Conservation (phyloP, 2,329 filamentous ascomycete genomes). For the Epichloe baconii region DNA sequence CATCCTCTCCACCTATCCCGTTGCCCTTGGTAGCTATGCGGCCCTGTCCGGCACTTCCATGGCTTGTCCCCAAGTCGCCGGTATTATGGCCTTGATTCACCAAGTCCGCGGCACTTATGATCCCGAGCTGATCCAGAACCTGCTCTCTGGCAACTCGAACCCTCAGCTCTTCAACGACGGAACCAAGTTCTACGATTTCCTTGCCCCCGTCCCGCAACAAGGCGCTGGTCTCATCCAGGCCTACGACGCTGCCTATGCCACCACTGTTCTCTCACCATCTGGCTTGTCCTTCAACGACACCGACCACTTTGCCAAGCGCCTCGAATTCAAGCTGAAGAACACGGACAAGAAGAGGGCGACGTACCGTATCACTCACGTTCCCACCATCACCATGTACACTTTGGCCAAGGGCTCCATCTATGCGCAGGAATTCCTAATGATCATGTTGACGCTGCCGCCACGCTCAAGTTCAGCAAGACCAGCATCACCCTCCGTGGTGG, state of each 20-base stretch:
- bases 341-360: slow-evolving; percentile 32
- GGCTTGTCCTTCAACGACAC: slow-evolving; percentile 53
- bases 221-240: slow-evolving; percentile 48
- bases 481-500: slow-evolving; percentile 3
- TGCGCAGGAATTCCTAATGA: slow-evolving; percentile 31
- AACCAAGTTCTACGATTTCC: slow-evolving; percentile 19
- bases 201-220: slow-evolving; percentile 46
- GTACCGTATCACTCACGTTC: slow-evolving; percentile 37
- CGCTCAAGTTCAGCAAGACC: slow-evolving; percentile 7
- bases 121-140: slow-evolving; percentile 34
- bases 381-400: slow-evolving; percentile 41
- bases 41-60: slow-evolving; percentile 47
- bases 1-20: slow-evolving; percentile 45
- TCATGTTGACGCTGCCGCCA: slow-evolving; percentile 26
- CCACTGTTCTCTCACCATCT: slow-evolving; percentile 38
- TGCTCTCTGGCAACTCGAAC: slow-evolving; percentile 36
- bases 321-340: slow-evolving; percentile 45
- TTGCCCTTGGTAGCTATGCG: slow-evolving; percentile 32
- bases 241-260: slow-evolving; percentile 42
- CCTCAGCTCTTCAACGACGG: slow-evolving; percentile 36
- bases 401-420: slow-evolving; percentile 19
- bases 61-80: slow-evolving; percentile 43
- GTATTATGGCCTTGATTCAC: slow-evolving; percentile 39
- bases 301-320: slow-evolving; percentile 34
- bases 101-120: slow-evolving; percentile 37